phyloP scores from a whole-genome alignment of 352 stramenopile genomes.

The Pythium brassicae region DNA sequence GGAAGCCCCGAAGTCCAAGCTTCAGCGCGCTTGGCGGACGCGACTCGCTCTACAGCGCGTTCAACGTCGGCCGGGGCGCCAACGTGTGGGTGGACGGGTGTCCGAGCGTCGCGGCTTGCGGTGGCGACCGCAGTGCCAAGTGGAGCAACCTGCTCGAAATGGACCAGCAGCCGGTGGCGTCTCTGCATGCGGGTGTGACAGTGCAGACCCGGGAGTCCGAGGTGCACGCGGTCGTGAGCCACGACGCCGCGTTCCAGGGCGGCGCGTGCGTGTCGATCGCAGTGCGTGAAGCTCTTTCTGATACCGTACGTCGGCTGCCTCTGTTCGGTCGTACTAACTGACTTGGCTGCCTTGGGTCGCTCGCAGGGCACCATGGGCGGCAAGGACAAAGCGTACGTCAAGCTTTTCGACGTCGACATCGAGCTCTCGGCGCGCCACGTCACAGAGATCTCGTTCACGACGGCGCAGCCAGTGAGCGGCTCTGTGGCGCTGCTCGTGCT shows the following conservation, averaged over 20 bases:
- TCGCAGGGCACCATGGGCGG: constrained; percentile 24
- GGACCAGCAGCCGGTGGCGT: constrained; percentile 25
- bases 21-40: constrained; percentile 28
- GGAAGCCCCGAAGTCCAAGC: constrained; percentile 29
- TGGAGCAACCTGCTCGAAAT: constrained; percentile 37
- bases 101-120: neutral
- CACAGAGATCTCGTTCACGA: constrained; percentile 37
- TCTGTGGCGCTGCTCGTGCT: constrained; percentile 31
- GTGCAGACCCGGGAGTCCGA: constrained; percentile 21
- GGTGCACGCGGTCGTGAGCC: constrained; percentile 20
- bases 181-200: constrained; percentile 21
- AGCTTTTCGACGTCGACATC: constrained; percentile 39
- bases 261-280: constrained; percentile 26
- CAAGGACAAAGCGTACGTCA: constrained; percentile 33
- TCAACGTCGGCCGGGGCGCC: constrained; percentile 29
- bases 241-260: constrained; percentile 32
- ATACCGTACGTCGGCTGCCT: no score
- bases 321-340: no score
- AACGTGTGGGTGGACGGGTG: constrained; percentile 20
- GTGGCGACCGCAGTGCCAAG: constrained; percentile 1
- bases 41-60: constrained; percentile 33
- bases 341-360: neutral
- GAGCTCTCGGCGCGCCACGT: constrained; percentile 30
- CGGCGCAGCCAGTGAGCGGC: constrained; percentile 18
- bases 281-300: constrained; percentile 11